Percentiles rank a stretch among this genome's conserved stretches.
These are phyloP conservation scores for Yamadazyma paraphyllophila DNA, from an alignment of 805 yeast species.

Conservation along the genomic window DNA sequence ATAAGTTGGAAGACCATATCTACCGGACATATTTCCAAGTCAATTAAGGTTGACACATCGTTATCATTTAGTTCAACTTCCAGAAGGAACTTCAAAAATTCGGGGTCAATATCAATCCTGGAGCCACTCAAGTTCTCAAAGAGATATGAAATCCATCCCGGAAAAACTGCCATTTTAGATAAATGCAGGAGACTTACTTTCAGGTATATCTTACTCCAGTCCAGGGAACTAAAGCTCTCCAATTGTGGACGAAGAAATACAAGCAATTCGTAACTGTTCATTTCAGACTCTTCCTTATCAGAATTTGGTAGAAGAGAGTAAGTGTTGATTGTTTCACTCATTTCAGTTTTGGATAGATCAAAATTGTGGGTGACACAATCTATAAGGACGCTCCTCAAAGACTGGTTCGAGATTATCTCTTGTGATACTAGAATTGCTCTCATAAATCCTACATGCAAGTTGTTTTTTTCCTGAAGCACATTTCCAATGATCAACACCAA, in stretches of 20 bases:
- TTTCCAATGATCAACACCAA: constrained; percentile 26
- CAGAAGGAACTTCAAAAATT: too few species aligned
- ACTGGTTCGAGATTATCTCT: constrained; percentile 9
- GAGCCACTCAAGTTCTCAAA: too few species aligned
- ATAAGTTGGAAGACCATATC: too few species aligned
- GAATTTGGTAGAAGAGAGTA: neutral
- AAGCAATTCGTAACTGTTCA: neutral
- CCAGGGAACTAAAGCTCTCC: neutral
- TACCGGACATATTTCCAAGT: too few species aligned
- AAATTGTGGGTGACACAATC: constrained; percentile 11
- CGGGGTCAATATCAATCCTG: too few species aligned
- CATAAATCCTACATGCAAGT: constrained; percentile 25
- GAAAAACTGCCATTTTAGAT: too few species aligned
- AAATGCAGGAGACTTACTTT: neutral
- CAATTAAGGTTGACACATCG: too few species aligned
- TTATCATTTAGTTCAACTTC: too few species aligned
- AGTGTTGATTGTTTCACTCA: neutral
- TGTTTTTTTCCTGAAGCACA: constrained; percentile 17
- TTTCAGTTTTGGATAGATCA: neutral
- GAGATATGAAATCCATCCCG: too few species aligned
- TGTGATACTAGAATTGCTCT: constrained; percentile 19
- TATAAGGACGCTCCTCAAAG: constrained; percentile 7
- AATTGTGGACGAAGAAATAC: neutral
- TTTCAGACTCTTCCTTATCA: neutral
- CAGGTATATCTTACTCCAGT: neutral